Base-by-base conservation (phyloP, 441 rosid genomes). In the Isatis lusitanica region DNA sequence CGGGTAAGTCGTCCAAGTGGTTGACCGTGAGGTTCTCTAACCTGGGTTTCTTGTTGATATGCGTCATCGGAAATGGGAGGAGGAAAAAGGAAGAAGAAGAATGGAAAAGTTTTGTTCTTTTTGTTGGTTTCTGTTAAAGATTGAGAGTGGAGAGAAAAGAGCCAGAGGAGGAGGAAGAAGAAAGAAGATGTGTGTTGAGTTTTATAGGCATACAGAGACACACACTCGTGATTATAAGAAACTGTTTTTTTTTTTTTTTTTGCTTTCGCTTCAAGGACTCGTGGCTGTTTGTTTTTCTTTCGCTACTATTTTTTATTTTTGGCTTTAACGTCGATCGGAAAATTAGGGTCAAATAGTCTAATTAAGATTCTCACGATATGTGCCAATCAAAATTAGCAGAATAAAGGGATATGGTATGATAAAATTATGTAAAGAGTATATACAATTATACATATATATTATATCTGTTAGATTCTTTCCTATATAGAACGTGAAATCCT, bases 1-100 rank as follows among this genome's bases (percentile, higher is more conserved):
- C 97, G 0, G 85, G 97, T 12, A 93, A 64, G n/a, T 71, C 58
- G 28, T 91, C 93, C 62, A 93, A 86, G 39, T 77, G 63, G 76
- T 85, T 84, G 4, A 83, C 59, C 21, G 64, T 66, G 3, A 43
- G 31, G 1, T n/a, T 43, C 8, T 57, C 31, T 26, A 63, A 35
- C 62, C 61, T 86, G 10, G 9, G 82, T 58, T 70, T 84, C 73
- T 82, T 86, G 26, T 75, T 73, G 2, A 44, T 76, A 40, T 58
- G 65, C 74, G 78, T 84, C 59, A 11, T 48, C 48, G 7, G 64
- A 21, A 38, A 35, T 35, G 44, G 1, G 12, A 16, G 4, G 56
- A 74, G 9, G 47, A 66, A 39, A 58, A 64, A 35, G 9, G 38
- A 66, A 28, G 65, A 64, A 44, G 44, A 52, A n/a, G 52, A 62